Conservation (phyloP, 1,284 basidiomycete species). For the Trametes versicolor region DNA sequence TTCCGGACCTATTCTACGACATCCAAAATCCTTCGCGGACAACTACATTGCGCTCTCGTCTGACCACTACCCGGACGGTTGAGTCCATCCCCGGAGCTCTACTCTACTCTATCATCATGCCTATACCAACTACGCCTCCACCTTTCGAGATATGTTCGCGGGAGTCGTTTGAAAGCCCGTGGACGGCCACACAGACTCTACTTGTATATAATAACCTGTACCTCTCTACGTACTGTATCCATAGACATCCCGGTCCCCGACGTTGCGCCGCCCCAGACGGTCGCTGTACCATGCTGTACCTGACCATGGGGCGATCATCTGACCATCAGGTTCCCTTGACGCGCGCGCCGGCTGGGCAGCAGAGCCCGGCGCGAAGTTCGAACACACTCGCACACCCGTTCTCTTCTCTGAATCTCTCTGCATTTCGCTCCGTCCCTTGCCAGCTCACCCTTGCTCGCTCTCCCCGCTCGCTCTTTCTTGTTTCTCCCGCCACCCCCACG, state of each 20-base stretch:
- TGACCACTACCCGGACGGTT: no score
- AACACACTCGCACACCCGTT: constrained; percentile 4
- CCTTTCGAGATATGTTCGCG: no score
- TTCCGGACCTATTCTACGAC: no score
- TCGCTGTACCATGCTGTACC: constrained; percentile 18
- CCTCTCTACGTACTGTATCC: constrained; percentile 16
- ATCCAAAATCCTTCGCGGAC: no score
- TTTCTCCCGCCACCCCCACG: background rate
- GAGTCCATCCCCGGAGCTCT: no score
- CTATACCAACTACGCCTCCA: no score
- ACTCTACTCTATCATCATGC: no score
- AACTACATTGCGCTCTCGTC: no score
- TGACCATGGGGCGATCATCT: constrained; percentile 28
- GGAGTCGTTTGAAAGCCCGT: no score
- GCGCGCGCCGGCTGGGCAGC: constrained; percentile 18
- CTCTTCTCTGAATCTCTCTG: background rate
- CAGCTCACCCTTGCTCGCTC: constrained; percentile 26
- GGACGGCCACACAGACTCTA: no score
- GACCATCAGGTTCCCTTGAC: constrained; percentile 32
- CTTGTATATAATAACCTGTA: background rate
- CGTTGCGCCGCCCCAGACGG: constrained; percentile 19
- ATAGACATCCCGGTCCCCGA: constrained; percentile 27
- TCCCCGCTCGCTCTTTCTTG: constrained; percentile 1
- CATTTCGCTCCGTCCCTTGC: constrained; percentile 22
- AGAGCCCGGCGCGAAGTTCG: constrained; percentile 13